A percentile compares a stretch with the other conserved stretches of the same genome.
Evolutionary conservation across 768 basidiomycete species (phyloP).

Genomic region (Porphyrellus cyaneotinctus): DNA sequence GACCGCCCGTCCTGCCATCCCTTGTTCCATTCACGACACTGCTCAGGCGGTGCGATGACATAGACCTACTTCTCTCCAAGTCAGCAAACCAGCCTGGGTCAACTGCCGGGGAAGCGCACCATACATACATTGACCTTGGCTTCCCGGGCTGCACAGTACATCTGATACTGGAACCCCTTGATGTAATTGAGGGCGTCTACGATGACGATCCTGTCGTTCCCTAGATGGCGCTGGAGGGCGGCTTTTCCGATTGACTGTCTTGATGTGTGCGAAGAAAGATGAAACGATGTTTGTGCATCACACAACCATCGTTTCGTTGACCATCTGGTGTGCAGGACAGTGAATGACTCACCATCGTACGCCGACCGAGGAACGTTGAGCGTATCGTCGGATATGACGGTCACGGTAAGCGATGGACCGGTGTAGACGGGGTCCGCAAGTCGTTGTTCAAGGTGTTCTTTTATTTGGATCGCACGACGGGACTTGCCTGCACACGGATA

Average conservation of each 20-base stretch:
- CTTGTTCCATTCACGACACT: slow-evolving; percentile 75
- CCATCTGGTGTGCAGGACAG: too few species aligned
- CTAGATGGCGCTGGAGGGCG: slow-evolving; percentile 76
- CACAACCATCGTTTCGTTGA: too few species aligned
- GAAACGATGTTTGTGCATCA: too few species aligned
- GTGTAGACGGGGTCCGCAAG: slow-evolving; percentile 47
- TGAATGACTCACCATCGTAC: slow-evolving; percentile 61
- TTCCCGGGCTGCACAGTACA: slow-evolving; percentile 94
- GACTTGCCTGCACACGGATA: slow-evolving; percentile 89
- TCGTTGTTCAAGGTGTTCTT: slow-evolving; percentile 48
- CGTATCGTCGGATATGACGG: slow-evolving; percentile 68
- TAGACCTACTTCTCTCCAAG: slow-evolving; percentile 51
- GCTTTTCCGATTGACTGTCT: slow-evolving; percentile 85
- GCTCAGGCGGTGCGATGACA: slow-evolving; percentile 68
- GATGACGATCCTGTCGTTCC: slow-evolving; percentile 73
- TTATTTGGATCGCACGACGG: slow-evolving; percentile 62
- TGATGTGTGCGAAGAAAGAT: neutral
- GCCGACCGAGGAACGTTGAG: slow-evolving; percentile 59
- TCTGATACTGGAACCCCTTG: slow-evolving; percentile 97
- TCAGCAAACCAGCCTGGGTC: neutral
- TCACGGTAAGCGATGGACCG: slow-evolving; percentile 45
- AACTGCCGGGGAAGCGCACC: slow-evolving; percentile 44
- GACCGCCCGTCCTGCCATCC: slow-evolving; percentile 41
- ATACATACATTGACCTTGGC: slow-evolving; percentile 82
- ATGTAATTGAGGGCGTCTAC: slow-evolving; percentile 95